These are phyloP conservation scores for Berberis vulgaris DNA, from an alignment of 164 flowering plant species.

Conservation along the genomic window DNA sequence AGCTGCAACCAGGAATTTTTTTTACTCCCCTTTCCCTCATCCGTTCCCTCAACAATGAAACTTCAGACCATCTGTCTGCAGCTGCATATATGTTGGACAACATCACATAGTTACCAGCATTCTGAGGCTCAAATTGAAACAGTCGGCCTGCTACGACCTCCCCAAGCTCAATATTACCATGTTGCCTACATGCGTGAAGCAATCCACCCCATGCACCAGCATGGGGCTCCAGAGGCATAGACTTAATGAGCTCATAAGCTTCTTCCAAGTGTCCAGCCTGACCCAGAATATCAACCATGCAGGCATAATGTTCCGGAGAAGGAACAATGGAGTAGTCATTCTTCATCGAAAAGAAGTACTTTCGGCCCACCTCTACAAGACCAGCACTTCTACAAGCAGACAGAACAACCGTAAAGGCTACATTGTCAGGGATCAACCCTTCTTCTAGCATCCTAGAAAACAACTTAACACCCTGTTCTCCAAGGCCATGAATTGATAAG, in stretches of 20 bases:
- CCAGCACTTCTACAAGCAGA: constrained; percentile 3
- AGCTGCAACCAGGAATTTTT: constrained; percentile 45
- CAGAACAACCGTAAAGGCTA: not conserved
- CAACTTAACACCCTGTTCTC: not conserved
- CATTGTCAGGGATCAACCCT: not conserved
- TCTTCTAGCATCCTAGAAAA: not conserved
- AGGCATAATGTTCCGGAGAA: constrained; percentile 15
- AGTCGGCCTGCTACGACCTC: constrained; percentile 45
- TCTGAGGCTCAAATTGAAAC: constrained; percentile 36
- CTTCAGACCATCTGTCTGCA: constrained; percentile 55
- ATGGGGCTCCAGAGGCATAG: constrained; percentile 48
- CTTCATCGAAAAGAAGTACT: not conserved
- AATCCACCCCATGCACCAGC: constrained; percentile 52
- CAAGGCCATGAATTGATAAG: not conserved
- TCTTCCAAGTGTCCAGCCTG: constrained; percentile 38
- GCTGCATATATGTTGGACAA: constrained; percentile 60
- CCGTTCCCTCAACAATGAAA: constrained; percentile 39
- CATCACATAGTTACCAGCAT: constrained; percentile 53
- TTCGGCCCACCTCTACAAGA: not conserved
- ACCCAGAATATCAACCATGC: constrained; percentile 62
- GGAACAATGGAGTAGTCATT: not conserved
- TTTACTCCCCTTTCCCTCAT: constrained; percentile 42
- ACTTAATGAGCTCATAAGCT: constrained; percentile 35
- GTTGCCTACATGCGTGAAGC: constrained; percentile 46
- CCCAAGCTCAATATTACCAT: constrained; percentile 28